phyloP scores from a whole-genome alignment of 2,329 filamentous ascomycete species.

The Colletotrichum destructivum region DNA sequence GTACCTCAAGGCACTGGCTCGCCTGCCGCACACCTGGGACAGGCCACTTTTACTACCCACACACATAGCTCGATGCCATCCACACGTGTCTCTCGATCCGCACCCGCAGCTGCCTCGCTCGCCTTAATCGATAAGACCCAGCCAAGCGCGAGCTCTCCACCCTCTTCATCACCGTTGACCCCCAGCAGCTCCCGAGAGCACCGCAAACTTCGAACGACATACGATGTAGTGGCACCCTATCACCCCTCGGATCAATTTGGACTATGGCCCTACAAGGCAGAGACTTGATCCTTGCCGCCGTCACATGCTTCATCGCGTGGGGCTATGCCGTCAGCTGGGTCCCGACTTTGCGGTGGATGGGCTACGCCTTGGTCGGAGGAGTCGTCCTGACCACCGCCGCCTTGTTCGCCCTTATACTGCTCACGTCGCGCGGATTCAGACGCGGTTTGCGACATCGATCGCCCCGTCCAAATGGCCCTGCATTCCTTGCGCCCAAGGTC shows the following conservation, averaged over 20 bases:
- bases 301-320: conserved; percentile 88
- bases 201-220: conserved; percentile 19
- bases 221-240: conserved; percentile 38
- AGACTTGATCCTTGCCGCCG: conserved; percentile 78
- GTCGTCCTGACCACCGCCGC: conserved; percentile 68
- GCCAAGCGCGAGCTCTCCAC: conserved; percentile 1
- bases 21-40: background rate
- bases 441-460: conserved; percentile 58
- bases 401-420: conserved; percentile 71
- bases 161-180: conserved; percentile 5
- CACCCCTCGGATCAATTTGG: conserved; percentile 37
- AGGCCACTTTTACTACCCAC: background rate
- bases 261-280: conserved; percentile 81
- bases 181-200: conserved; percentile 10
- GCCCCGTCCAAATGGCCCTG: conserved; percentile 61
- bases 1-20: background rate
- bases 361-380: conserved; percentile 86
- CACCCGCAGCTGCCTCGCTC: conserved; percentile 6
- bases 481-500: conserved; percentile 72
- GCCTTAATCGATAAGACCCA: conserved; percentile 14
- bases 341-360: conserved; percentile 85
- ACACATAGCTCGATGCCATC: conserved; percentile 4
- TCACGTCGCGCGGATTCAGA: conserved; percentile 70
- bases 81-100: conserved; percentile 12
- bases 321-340: conserved; percentile 87